Evolutionary conservation across 192 early-diverging fungal species (phyloP), one percentile per base, ranked within the genome.

Genomic region (Coemansia sp.): DNA sequence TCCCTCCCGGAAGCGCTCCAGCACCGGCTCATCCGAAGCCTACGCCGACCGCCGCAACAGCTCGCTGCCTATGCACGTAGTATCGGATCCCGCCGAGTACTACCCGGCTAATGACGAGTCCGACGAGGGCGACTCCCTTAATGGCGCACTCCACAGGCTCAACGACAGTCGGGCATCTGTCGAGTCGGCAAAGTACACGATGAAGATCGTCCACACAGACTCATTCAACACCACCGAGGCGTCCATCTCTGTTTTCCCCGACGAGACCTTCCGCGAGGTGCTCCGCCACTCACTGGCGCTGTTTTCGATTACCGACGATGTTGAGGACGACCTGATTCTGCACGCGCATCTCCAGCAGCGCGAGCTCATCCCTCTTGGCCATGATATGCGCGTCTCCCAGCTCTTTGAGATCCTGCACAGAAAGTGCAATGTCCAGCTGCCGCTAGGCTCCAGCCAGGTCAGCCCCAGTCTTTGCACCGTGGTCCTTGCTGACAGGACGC

Each of bases 81-180:
- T 51, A 4, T 41, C 63, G 3, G 68, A 63, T 18, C 61, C 68
- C 39, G 67, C 73, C 2, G 49, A 59, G 15, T 80, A 74, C 68
- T 80, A 72, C 26, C 73, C 46, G 6, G 64, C 78, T 46, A 80
- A 80, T 66, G 78, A 71, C 6, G 78, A 70, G 41, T 80, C 78
- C 2, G 78, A 80, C 60, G 78, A 80, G 44, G 78, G 78, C 73
- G 78, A 80, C 64, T 80, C 78, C 57, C 64, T 80, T 26, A 75
- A 55, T 12, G 69, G 78, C 35, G 73, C 69, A 6, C 63, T 72
- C 35, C 43, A 63, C 65, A 24, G 73, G 15, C 45, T 72, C 48
- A 72, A 69, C 66, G 66, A 39, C 64, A 59, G 56, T 45, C 66
- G 51, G 38, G 70, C 64, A 18, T 68, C 75, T 33, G 69, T 62